Evolutionary conservation across 2,329 filamentous ascomycete genomes (phyloP).

Genomic region (Aspergillus tubingensis): DNA sequence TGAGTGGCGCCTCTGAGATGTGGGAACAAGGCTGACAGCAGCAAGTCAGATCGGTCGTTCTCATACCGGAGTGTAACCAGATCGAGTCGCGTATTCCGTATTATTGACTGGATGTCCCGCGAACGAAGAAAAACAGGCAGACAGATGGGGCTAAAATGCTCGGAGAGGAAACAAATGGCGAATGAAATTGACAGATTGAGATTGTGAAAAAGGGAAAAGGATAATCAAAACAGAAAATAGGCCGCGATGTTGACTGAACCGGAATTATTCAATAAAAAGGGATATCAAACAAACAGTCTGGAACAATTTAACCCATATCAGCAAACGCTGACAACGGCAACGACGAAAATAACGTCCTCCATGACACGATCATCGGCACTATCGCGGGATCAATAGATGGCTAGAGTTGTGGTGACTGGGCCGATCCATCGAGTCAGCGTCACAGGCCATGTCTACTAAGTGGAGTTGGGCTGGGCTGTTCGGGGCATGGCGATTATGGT

Average conservation of each 20-base stretch:
- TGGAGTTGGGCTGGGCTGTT: slow-evolving; percentile 13
- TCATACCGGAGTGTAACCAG: slow-evolving; percentile 26
- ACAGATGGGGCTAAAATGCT: background rate
- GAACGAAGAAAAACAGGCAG: background rate
- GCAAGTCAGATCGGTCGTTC: slow-evolving; percentile 28
- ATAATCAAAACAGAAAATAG: background rate
- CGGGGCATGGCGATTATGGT: slow-evolving; percentile 17
- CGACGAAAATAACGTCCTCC: background rate
- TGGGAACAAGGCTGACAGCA: slow-evolving; percentile 31
- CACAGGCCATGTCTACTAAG: slow-evolving; percentile 18
- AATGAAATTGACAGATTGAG: background rate
- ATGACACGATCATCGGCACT: slow-evolving; percentile 1
- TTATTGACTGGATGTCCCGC: background rate
- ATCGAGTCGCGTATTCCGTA: slow-evolving; percentile 22
- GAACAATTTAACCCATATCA: background rate
- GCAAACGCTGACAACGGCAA: background rate
- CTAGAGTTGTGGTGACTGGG: slow-evolving; percentile 6
- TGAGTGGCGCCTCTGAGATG: slow-evolving; percentile 23
- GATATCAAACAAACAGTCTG: slow-evolving; percentile 2
- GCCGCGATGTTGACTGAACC: background rate
- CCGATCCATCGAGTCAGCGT: slow-evolving; percentile 15
- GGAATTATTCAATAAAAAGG: background rate
- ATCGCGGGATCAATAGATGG: slow-evolving; percentile 7
- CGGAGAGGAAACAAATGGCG: background rate
- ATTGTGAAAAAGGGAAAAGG: background rate